phyloP scores from a whole-genome alignment of 148 eudicot genomes.

The Linanthus parryae region DNA sequence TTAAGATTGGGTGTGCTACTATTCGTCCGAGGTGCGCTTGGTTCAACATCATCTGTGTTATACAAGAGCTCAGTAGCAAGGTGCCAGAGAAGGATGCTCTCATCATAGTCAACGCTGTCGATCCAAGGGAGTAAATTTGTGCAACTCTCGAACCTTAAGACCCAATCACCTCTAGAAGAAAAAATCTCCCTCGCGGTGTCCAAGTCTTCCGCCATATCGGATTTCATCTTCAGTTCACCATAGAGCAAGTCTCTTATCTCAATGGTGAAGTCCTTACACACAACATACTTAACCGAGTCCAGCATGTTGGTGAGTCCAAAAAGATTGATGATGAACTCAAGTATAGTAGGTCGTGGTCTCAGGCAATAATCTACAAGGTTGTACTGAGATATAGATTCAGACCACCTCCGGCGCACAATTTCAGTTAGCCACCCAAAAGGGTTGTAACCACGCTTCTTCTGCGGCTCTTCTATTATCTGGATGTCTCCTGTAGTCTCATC shows the following conservation, averaged over 20 bases:
- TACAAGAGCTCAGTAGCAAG: slow-evolving; percentile 41
- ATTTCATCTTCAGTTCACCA: slow-evolving; percentile 24
- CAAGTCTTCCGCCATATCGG: slow-evolving; percentile 25
- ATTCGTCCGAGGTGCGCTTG: background rate
- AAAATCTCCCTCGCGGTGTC: slow-evolving; percentile 21
- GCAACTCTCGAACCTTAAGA: slow-evolving; percentile 14
- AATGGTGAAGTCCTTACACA: slow-evolving; percentile 5
- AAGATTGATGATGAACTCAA: too few species aligned
- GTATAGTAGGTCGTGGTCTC: too few species aligned
- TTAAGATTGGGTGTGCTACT: background rate
- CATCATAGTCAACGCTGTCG: slow-evolving; percentile 32
- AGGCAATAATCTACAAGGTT: too few species aligned
- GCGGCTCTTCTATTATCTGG: too few species aligned
- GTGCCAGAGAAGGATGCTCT: slow-evolving; percentile 43
- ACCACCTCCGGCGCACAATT: too few species aligned
- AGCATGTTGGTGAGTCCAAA: slow-evolving; percentile 15
- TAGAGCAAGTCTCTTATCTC: slow-evolving; percentile 20
- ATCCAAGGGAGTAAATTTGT: slow-evolving; percentile 16
- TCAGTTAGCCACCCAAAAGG: too few species aligned
- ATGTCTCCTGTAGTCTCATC: too few species aligned
- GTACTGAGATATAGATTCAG: too few species aligned
- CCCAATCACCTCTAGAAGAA: slow-evolving; percentile 25
- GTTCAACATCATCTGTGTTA: background rate
- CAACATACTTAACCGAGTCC: slow-evolving; percentile 16
- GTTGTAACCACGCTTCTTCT: too few species aligned